Evolutionary conservation across 805 yeast genomes (phyloP).

Genomic region (Starmerella apis): DNA sequence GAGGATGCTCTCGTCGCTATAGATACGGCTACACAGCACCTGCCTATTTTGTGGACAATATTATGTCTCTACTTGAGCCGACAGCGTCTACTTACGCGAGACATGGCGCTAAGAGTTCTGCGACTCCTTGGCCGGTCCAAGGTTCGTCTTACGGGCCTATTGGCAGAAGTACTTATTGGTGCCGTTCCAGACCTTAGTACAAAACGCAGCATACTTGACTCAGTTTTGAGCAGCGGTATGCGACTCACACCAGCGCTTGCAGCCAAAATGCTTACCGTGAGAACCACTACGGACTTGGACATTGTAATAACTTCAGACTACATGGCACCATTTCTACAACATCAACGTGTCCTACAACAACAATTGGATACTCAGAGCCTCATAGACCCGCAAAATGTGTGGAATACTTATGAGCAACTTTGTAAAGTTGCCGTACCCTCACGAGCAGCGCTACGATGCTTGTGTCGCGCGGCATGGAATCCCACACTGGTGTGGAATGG

Average conservation of each 20-base stretch:
- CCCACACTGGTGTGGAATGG: constrained; percentile 39
- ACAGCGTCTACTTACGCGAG: constrained; percentile 21
- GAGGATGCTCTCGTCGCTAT: constrained; percentile 16
- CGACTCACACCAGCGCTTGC: constrained; percentile 13
- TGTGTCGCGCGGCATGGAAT: constrained; percentile 41
- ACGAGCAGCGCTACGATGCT: constrained; percentile 33
- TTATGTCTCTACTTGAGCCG: constrained; percentile 21
- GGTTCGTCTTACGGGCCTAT: constrained; percentile 3
- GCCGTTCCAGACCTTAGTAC: constrained; percentile 11
- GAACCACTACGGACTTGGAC: constrained; percentile 8
- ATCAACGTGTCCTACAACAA: constrained; percentile 27
- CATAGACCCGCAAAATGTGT: constrained; percentile 24
- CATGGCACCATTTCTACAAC: constrained; percentile 1
- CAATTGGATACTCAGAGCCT: constrained; percentile 27
- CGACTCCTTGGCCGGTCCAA: constrained; percentile 21
- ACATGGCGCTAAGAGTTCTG: constrained; percentile 15
- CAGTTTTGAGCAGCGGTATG: constrained; percentile 11
- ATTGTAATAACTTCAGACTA: neutral
- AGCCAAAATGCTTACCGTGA: constrained; percentile 10
- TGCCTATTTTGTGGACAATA: constrained; percentile 26
- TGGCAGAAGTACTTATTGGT: constrained; percentile 13
- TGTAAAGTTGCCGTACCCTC: constrained; percentile 17
- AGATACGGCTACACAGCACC: constrained; percentile 9
- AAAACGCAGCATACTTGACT: constrained; percentile 9
- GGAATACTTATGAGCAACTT: constrained; percentile 30